These are phyloP conservation scores for Chamaenerion angustifolium DNA, from an alignment of 345 rosid species.

Conservation along the genomic window DNA sequence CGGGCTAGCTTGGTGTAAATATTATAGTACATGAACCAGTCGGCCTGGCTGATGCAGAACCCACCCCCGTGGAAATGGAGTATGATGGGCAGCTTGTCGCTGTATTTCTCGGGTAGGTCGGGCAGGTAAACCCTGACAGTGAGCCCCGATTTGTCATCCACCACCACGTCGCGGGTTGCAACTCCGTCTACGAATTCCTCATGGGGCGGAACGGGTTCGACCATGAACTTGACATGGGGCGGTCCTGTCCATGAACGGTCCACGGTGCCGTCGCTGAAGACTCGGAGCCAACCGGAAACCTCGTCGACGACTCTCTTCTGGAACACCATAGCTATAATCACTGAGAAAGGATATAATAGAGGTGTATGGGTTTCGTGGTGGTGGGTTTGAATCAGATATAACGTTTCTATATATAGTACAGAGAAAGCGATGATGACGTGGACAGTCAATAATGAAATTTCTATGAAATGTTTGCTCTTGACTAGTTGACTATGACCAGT, in stretches of 20 bases:
- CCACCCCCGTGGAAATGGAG: conserved; percentile 45
- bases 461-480: too few species aligned
- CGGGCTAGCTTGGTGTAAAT: conserved; percentile 17
- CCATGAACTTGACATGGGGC: conserved; percentile 42
- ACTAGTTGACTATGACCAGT: too few species aligned
- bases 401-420: too few species aligned
- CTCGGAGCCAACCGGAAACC: conserved; percentile 58
- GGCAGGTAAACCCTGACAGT: conserved; percentile 40
- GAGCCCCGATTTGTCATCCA: conserved; percentile 16
- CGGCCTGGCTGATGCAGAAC: conserved; percentile 31
- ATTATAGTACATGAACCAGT: conserved; percentile 26
- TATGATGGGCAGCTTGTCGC: conserved; percentile 29
- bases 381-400: neutral
- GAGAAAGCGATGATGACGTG: too few species aligned
- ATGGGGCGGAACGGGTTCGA: conserved; percentile 40
- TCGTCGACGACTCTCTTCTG: conserved; percentile 26
- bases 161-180: conserved; percentile 29
- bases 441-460: too few species aligned
- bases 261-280: conserved; percentile 41
- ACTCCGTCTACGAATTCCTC: conserved; percentile 31
- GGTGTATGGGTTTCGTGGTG: too few species aligned
- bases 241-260: conserved; percentile 62
- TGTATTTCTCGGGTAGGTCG: neutral
- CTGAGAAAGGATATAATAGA: too few species aligned
- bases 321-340: conserved; percentile 13